Percentiles rank a stretch among this genome's conserved stretches.
These are phyloP conservation scores for Caryocar brasiliense DNA, from an alignment of 441 rosid species.

Conservation along the genomic window DNA sequence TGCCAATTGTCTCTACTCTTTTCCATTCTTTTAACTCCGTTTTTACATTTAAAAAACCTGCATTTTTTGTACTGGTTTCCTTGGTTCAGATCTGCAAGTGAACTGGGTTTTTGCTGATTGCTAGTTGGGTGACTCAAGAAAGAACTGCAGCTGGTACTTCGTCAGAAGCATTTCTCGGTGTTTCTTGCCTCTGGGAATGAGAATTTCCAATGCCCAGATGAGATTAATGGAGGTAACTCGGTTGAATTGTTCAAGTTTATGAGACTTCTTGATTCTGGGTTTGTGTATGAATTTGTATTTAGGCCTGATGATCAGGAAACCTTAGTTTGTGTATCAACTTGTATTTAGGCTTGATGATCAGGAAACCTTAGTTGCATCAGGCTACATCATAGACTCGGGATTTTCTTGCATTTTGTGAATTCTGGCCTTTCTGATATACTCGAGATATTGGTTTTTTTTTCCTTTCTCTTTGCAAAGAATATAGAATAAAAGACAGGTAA, in stretches of 20 bases:
- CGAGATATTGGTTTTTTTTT: too few relatives aligned
- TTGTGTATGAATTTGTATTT: background rate
- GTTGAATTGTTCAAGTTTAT: conserved; percentile 9
- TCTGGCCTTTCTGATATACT: conserved; percentile 1
- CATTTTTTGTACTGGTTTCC: background rate
- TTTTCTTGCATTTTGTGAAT: background rate
- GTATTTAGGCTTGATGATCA: conserved; percentile 1
- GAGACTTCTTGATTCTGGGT: conserved; percentile 1
- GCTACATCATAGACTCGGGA: too few relatives aligned
- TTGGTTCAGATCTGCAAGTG: conserved; percentile 35
- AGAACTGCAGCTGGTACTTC: conserved; percentile 18
- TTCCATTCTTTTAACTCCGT: background rate
- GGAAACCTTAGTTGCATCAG: background rate
- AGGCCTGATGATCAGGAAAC: conserved; percentile 2
- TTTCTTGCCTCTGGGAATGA: conserved; percentile 8
- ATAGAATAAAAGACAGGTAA: background rate
- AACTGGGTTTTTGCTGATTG: conserved; percentile 7
- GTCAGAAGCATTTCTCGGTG: background rate
- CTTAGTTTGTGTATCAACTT: background rate
- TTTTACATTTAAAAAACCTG: background rate
- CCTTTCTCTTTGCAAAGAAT: background rate
- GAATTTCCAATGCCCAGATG: conserved; percentile 15
- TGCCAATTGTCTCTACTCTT: conserved; percentile 5
- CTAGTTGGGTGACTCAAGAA: conserved; percentile 1
- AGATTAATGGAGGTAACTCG: conserved; percentile 19